These are phyloP conservation scores for Amylostereum chailletii DNA, from an alignment of 1,284 basidiomycete genomes.

Conservation along the genomic window DNA sequence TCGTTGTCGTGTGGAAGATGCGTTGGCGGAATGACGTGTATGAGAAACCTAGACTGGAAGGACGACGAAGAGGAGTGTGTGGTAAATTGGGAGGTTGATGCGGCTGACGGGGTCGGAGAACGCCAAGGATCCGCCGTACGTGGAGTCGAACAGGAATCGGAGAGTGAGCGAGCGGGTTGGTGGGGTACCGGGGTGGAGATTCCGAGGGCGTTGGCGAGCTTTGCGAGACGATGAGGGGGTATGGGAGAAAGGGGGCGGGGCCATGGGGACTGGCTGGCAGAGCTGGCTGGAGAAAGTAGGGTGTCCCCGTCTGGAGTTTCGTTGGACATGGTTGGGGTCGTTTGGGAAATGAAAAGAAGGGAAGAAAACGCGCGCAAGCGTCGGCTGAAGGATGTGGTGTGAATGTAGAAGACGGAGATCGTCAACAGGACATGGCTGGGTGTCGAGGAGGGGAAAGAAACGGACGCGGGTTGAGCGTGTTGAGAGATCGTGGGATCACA, in stretches of 20 bases:
- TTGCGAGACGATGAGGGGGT: conserved; percentile 65
- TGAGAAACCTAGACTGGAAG: conserved; percentile 49
- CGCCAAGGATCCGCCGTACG: conserved; percentile 35
- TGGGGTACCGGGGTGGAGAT: conserved; percentile 63
- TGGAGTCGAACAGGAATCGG: conserved; percentile 24
- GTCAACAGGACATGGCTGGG: too few species aligned
- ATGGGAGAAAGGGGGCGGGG: conserved; percentile 60
- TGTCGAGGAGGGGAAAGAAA: too few species aligned
- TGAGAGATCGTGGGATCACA: too few species aligned
- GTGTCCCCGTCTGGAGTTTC: conserved; percentile 1
- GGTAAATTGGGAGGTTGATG: conserved; percentile 23
- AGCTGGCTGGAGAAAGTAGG: neutral
- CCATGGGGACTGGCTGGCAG: conserved; percentile 29
- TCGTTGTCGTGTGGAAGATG: conserved; percentile 55
- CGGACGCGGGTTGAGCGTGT: too few species aligned
- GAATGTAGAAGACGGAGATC: too few species aligned
- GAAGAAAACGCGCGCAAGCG: too few species aligned
- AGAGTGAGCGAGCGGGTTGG: conserved; percentile 24
- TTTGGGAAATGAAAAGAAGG: too few species aligned
- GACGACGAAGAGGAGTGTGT: conserved; percentile 37
- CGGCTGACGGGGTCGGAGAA: conserved; percentile 48
- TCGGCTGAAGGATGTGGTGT: too few species aligned
- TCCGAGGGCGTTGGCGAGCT: conserved; percentile 74
- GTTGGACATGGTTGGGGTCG: conserved; percentile 3
- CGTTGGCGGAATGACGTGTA: conserved; percentile 69